Conservation (phyloP, 2,329 filamentous ascomycete species). For the Curvularia sp. region DNA sequence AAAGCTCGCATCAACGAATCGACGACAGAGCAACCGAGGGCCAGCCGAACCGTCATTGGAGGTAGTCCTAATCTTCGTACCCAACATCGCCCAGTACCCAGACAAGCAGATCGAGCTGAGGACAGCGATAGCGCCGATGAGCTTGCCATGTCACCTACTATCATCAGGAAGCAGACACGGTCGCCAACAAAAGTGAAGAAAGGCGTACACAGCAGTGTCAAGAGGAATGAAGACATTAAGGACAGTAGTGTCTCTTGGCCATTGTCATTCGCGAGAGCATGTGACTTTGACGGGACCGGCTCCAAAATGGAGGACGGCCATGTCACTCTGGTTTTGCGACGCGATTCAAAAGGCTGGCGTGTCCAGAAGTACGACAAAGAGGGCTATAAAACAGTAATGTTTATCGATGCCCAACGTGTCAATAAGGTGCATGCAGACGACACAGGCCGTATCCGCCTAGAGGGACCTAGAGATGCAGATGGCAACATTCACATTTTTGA, state of each 20-base stretch:
- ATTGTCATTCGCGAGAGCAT: conserved; percentile 30
- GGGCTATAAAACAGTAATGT: conserved; percentile 3
- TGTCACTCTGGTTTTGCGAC: conserved; percentile 6
- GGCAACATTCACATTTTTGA: conserved; percentile 27
- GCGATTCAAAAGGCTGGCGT: conserved; percentile 6
- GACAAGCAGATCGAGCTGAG: not conserved
- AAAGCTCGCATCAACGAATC: conserved; percentile 36
- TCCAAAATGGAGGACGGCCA: conserved; percentile 4
- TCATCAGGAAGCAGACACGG: not conserved
- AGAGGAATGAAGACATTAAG: not conserved
- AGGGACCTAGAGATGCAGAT: conserved; percentile 18
- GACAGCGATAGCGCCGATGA: conserved; percentile 29
- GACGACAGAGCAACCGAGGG: conserved; percentile 11
- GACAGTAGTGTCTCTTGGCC: conserved; percentile 17
- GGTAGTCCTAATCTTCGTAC: conserved; percentile 20
- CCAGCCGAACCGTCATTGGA: not conserved
- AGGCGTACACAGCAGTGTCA: conserved; percentile 3
- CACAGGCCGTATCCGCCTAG: conserved; percentile 29
- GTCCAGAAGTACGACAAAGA: conserved; percentile 7
- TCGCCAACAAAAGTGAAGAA: conserved; percentile 12
- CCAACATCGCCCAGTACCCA: conserved; percentile 18
- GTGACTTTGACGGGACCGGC: conserved; percentile 10
- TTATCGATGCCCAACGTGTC: conserved; percentile 23
- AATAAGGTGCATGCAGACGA: conserved; percentile 25
- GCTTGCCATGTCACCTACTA: conserved; percentile 20